Percentiles rank a stretch among this genome's conserved stretches.
phyloP scores from a whole-genome alignment of 257 asterid genomes.

The Mitragyna speciosa region DNA sequence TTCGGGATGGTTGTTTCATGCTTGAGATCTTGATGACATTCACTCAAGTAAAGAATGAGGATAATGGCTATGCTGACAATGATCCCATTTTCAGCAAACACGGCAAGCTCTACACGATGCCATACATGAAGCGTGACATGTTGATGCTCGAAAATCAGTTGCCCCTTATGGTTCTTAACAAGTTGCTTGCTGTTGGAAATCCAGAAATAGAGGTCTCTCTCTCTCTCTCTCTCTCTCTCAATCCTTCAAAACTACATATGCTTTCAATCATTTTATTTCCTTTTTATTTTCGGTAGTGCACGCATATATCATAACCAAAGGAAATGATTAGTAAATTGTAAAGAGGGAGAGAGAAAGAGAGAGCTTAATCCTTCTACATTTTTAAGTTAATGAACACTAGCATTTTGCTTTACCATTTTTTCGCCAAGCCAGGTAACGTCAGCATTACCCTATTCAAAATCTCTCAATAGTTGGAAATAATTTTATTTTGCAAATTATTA shows the following conservation, averaged over 20 bases:
- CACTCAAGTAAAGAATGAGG: neutral
- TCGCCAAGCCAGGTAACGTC: too few species aligned
- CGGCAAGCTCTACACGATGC: constrained; percentile 37
- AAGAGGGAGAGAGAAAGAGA: too few species aligned
- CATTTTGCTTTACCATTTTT: too few species aligned
- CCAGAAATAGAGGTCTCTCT: neutral
- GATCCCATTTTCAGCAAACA: constrained; percentile 52
- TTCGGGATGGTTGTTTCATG: constrained; percentile 16
- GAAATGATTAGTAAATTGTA: too few species aligned
- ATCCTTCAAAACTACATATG: neutral
- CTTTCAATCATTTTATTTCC: neutral
- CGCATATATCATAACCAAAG: too few species aligned
- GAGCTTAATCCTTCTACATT: too few species aligned
- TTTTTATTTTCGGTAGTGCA: neutral
- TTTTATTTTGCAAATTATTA: neutral
- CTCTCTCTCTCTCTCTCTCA: neutral
- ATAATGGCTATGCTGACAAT: constrained; percentile 16
- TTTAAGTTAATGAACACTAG: too few species aligned
- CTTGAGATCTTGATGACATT: constrained; percentile 5
- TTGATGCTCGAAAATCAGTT: constrained; percentile 27
- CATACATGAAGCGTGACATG: constrained; percentile 34
- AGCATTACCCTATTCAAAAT: too few species aligned
- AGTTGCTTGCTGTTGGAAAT: neutral
- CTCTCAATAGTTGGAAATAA: too few species aligned
- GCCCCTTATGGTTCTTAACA: constrained; percentile 10